These are phyloP conservation scores for Saturnispora ahearnii DNA, from an alignment of 805 yeast species.

Conservation along the genomic window DNA sequence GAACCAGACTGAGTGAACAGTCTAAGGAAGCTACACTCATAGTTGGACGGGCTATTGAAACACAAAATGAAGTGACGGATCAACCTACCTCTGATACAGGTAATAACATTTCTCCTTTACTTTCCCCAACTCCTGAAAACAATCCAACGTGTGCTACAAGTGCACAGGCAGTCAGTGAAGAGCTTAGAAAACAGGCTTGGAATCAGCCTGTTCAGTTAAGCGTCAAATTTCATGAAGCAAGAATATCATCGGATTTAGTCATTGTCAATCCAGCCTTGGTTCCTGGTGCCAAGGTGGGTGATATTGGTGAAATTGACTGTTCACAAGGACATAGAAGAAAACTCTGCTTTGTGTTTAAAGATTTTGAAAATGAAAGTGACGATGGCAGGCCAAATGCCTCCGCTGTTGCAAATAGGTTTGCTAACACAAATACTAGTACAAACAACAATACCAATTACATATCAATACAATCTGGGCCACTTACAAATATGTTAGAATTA, in stretches of 20 bases:
- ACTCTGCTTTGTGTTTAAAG: conserved; percentile 36
- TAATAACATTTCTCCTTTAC: neutral
- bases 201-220: conserved; percentile 34
- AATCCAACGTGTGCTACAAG: neutral
- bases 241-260: conserved; percentile 50
- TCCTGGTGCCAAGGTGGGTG: conserved; percentile 64
- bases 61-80: neutral
- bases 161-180: conserved; percentile 4
- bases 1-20: conserved; percentile 24
- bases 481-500: conserved; percentile 53
- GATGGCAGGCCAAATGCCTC: neutral
- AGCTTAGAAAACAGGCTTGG: neutral
- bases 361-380: conserved; percentile 8
- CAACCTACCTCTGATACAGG: neutral
- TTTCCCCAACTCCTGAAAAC: neutral
- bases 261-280: conserved; percentile 49
- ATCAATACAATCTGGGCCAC: conserved; percentile 51
- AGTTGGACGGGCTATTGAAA: conserved; percentile 19
- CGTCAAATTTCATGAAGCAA: conserved; percentile 57
- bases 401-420: conserved; percentile 8
- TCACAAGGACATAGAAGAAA: conserved; percentile 30
- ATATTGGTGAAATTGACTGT: conserved; percentile 60
- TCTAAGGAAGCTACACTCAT: conserved; percentile 28
- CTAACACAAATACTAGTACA: conserved; percentile 16
- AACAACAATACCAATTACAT: conserved; percentile 27